These are phyloP conservation scores for Fraxinus albicans DNA, from an alignment of 305 asterid species.

Conservation along the genomic window DNA sequence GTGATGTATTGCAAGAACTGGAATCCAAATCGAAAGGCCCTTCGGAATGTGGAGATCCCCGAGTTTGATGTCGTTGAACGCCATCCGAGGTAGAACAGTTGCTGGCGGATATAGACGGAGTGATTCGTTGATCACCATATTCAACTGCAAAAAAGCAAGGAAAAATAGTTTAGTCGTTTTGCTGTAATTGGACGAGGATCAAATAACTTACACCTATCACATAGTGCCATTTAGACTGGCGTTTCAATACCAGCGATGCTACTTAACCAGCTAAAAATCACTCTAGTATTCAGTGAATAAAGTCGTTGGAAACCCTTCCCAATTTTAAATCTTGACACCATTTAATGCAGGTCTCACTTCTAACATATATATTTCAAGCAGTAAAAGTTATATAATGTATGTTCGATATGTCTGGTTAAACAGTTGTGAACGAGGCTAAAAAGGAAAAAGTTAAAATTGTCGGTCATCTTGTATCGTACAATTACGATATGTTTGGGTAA, in stretches of 20 bases:
- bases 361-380: neutral
- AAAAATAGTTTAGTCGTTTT: neutral
- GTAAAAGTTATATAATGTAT: no score
- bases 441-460: neutral
- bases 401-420: neutral
- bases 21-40: slow-evolving; percentile 91
- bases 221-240: no score
- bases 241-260: neutral
- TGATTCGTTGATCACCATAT: slow-evolving; percentile 86
- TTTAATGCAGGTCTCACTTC: neutral
- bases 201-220: no score
- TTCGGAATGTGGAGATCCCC: slow-evolving; percentile 83
- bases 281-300: neutral
- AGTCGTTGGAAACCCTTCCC: neutral
- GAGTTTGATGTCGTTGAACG: slow-evolving; percentile 78
- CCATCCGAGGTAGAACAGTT: slow-evolving; percentile 84
- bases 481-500: neutral
- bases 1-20: slow-evolving; percentile 90
- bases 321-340: neutral
- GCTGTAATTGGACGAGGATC: neutral
- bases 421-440: neutral
- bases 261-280: neutral
- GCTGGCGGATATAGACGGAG: slow-evolving; percentile 86
- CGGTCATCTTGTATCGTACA: neutral
- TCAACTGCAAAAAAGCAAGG: slow-evolving; percentile 43